Evolutionary conservation across 495 filamentous ascomycete species (phyloP).

Genomic region (Cenococcum geophilum): DNA sequence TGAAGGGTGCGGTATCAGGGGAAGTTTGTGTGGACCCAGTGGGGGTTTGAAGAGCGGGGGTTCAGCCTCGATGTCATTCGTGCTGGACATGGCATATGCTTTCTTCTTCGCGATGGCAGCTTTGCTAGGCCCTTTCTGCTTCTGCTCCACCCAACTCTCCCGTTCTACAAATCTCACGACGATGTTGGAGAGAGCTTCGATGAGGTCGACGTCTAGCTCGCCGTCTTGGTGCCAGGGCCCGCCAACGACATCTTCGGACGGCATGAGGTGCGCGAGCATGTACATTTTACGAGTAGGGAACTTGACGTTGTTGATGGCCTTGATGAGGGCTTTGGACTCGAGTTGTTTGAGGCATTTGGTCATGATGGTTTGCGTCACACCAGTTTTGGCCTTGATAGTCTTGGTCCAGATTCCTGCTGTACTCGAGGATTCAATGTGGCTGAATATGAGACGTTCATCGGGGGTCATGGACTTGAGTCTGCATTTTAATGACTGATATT

Average conservation of each 20-base stretch:
- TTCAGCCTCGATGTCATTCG: constrained; percentile 20
- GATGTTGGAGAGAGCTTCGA: constrained; percentile 60
- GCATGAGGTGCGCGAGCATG: constrained; percentile 60
- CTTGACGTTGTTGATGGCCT: constrained; percentile 58
- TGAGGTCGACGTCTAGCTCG: constrained; percentile 79
- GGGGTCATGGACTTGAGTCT: constrained; percentile 31
- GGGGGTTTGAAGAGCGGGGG: constrained; percentile 12
- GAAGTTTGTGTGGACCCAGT: constrained; percentile 1
- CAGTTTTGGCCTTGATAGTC: constrained; percentile 64
- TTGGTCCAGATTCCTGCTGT: constrained; percentile 83
- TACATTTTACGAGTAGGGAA: constrained; percentile 58
- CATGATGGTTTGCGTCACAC: constrained; percentile 71
- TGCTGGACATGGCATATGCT: not conserved
- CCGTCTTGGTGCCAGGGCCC: constrained; percentile 91
- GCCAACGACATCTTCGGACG: constrained; percentile 82
- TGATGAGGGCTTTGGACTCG: constrained; percentile 80
- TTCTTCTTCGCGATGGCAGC: constrained; percentile 19
- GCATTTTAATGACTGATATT: not conserved
- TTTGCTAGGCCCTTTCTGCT: constrained; percentile 39
- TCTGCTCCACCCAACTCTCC: constrained; percentile 49
- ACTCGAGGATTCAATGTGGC: constrained; percentile 73
- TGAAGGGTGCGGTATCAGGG: constrained; percentile 57
- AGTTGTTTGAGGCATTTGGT: constrained; percentile 71
- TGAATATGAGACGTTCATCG: constrained; percentile 77
- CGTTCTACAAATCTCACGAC: constrained; percentile 66